Evolutionary conservation across 345 rosid genomes (phyloP).

Genomic region (Abelmoschus esculentus): DNA sequence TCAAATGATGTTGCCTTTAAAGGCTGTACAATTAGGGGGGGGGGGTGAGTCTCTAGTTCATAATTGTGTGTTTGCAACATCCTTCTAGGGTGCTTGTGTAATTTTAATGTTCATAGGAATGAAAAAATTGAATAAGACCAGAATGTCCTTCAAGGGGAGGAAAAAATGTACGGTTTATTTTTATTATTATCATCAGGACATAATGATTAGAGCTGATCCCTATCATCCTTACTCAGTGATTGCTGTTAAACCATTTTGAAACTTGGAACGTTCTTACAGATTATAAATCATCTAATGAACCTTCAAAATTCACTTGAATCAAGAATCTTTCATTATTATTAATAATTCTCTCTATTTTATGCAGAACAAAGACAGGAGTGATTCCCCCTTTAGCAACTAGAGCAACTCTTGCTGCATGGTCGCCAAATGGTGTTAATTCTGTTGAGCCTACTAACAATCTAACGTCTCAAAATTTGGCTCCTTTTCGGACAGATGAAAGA

Average conservation of each 20-base stretch:
- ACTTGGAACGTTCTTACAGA: neutral
- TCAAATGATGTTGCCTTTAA: neutral
- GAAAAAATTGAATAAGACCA: neutral
- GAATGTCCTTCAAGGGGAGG: neutral
- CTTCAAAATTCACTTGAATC: no score
- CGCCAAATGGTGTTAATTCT: conserved; percentile 26
- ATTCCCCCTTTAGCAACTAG: conserved; percentile 66
- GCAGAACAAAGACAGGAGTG: conserved; percentile 57
- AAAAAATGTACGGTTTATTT: neutral
- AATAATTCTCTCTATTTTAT: conserved; percentile 8
- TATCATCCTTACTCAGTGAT: neutral
- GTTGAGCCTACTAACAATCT: conserved; percentile 29
- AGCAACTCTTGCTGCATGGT: conserved; percentile 89
- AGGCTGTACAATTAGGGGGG: neutral
- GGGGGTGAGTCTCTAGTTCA: conserved; percentile 2
- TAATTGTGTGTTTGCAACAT: neutral
- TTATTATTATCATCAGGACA: neutral
- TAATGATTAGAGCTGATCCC: neutral
- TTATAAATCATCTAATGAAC: no score
- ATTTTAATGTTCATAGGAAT: neutral
- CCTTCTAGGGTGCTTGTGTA: neutral
- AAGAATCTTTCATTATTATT: neutral
- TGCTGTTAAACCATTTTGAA: neutral
- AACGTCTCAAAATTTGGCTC: conserved; percentile 25
- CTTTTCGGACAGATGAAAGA: conserved; percentile 29